Conservation (phyloP, 257 asterid species). For the Cinchona pubescens region DNA sequence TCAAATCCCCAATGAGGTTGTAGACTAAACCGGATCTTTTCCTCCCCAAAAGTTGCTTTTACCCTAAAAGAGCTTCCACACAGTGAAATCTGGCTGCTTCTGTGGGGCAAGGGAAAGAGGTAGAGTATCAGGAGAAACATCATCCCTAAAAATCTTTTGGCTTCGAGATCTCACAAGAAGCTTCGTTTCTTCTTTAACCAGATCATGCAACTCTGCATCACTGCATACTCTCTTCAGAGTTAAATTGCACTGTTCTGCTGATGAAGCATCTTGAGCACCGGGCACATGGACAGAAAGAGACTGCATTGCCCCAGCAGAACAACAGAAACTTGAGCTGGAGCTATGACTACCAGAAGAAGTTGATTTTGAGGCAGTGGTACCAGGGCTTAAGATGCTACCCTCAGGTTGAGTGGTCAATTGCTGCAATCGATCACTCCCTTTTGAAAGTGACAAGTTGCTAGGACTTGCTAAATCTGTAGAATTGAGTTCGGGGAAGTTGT, state of each 20-base stretch:
- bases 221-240: constrained; percentile 41
- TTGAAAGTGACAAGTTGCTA: constrained; percentile 24
- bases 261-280: constrained; percentile 32
- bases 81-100: constrained; percentile 26
- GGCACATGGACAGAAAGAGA: constrained; percentile 31
- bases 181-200: constrained; percentile 48
- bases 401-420: constrained; percentile 31
- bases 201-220: constrained; percentile 49
- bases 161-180: constrained; percentile 54
- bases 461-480: constrained; percentile 45
- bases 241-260: constrained; percentile 36
- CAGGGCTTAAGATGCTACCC: constrained; percentile 40
- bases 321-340: constrained; percentile 62
- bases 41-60: constrained; percentile 69
- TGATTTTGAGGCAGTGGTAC: constrained; percentile 36
- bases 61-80: constrained; percentile 37
- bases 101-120: constrained; percentile 34
- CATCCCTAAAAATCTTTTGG: constrained; percentile 44
- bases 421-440: constrained; percentile 21
- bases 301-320: constrained; percentile 53
- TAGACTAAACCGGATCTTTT: constrained; percentile 63
- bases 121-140: constrained; percentile 37
- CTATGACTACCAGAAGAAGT: constrained; percentile 61
- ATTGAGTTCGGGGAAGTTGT: constrained; percentile 65
- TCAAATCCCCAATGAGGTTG: constrained; percentile 55